Base-by-base conservation (phyloP, 176 grass and related monocot species). In the Urochloa ruziziensis region DNA sequence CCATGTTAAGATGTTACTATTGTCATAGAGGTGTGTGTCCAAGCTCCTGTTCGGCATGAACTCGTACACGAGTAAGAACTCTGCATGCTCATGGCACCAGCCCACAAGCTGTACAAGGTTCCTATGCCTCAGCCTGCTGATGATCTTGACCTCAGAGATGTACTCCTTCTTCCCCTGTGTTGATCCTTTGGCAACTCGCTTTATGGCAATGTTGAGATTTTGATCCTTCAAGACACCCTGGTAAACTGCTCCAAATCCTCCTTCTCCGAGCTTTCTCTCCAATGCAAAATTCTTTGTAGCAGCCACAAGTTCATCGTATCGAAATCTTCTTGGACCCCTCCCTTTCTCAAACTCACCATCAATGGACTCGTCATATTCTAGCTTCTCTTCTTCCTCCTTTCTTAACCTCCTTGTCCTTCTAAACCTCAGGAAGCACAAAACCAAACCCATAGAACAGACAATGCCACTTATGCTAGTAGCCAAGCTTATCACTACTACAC, bases 11-110 rank as follows among this genome's bases (percentile, higher is more conserved):
- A 89, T 10, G 56, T 56, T 82, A 23, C 73, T 66, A 10, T 53
- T 56, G 21, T 80, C 54, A 63, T 94, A 92, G 68, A 92, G 84
- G 65, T 94, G 90, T 17, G 48, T 80, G 81, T 94, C 85, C 35
- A 92, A 75, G 70, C 87, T 94, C 56, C 92, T 89, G 64, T 94
- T 94, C 6, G 92, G 86, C 92, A 94, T 91, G 73, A 94, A 89
- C 83, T 90, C 88, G 0, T 86, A 90, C 21, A 90, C 57, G 7
- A 90, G 78, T 66, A 90, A 32, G 57, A 90, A 90, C 63, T 91
- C 70, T 40, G 83, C 81, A 0, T 77, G 77, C 25, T 89, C 87
- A 46, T 94, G 92, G 77, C 89, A 94, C 87, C 89, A 94, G 30
- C 92, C 92, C 18, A 88, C 87, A 72, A 94, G 84, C 21, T 89